Percentiles rank a stretch among this genome's conserved stretches.
Evolutionary conservation across 2,329 filamentous ascomycete genomes (phyloP).

Genomic region (Bretziella fagacearum): DNA sequence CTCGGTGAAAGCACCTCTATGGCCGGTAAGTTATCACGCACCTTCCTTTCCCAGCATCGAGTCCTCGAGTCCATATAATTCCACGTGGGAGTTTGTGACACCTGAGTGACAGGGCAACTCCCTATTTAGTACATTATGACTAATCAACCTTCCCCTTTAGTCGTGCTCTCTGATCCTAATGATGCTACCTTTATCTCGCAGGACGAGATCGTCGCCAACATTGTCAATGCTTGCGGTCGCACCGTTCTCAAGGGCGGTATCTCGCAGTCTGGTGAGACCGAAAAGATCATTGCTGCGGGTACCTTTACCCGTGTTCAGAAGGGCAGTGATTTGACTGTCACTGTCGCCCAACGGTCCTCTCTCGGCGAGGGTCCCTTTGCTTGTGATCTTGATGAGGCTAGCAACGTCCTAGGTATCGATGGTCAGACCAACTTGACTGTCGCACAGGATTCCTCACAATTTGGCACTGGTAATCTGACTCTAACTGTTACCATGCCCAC

Average conservation of each 20-base stretch:
- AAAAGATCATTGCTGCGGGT: slow-evolving; percentile 12
- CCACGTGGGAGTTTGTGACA: neutral
- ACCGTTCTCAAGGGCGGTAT: slow-evolving; percentile 27
- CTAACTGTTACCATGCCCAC: slow-evolving; percentile 37
- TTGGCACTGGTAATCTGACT: slow-evolving; percentile 36
- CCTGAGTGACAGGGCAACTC: neutral
- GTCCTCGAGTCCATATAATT: neutral
- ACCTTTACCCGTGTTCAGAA: slow-evolving; percentile 11
- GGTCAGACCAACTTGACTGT: slow-evolving; percentile 39
- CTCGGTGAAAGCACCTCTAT: slow-evolving; percentile 26
- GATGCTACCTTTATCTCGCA: slow-evolving; percentile 47
- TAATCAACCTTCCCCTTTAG: slow-evolving; percentile 35
- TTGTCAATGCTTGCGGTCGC: slow-evolving; percentile 44
- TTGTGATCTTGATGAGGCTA: slow-evolving; percentile 35
- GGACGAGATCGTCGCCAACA: slow-evolving; percentile 33
- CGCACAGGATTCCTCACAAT: slow-evolving; percentile 38
- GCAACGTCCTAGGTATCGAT: slow-evolving; percentile 24
- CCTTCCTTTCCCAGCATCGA: neutral
- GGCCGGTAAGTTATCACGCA: slow-evolving; percentile 31
- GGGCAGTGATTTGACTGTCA: slow-evolving; percentile 7
- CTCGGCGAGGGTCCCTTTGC: slow-evolving; percentile 37
- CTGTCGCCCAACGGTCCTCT: slow-evolving; percentile 5
- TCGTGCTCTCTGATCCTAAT: slow-evolving; percentile 28
- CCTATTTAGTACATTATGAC: slow-evolving; percentile 28
- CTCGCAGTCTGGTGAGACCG: slow-evolving; percentile 12